A percentile compares a stretch with the other conserved stretches of the same genome.
phyloP scores from a whole-genome alignment of 768 basidiomycete genomes.

The Russula ochroleuca region DNA sequence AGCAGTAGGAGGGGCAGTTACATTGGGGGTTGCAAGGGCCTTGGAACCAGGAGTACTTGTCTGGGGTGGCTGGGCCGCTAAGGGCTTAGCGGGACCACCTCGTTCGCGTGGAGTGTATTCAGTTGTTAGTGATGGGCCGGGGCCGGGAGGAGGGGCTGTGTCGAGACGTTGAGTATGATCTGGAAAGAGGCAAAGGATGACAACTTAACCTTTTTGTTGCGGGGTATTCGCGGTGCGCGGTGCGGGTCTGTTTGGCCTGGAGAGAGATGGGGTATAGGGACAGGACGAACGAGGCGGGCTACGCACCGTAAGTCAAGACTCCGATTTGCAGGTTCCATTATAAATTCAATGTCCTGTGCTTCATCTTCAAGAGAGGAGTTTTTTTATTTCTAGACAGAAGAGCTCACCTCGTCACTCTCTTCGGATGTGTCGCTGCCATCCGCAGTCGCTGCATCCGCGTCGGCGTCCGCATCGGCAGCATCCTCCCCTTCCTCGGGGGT shows the following conservation, averaged over 20 bases:
- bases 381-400: constrained; percentile 42
- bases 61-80: constrained; percentile 31
- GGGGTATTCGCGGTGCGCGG: constrained; percentile 34
- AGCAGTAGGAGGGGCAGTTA: constrained; percentile 18
- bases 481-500: constrained; percentile 11
- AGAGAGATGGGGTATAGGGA: constrained; percentile 2
- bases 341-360: constrained; percentile 79
- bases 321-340: constrained; percentile 73
- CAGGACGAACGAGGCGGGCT: constrained; percentile 5
- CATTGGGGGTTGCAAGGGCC: constrained; percentile 24
- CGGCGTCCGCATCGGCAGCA: constrained; percentile 26
- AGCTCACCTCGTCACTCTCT: constrained; percentile 40
- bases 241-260: constrained; percentile 38
- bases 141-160: constrained; percentile 48
- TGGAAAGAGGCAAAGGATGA: neutral
- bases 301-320: constrained; percentile 71
- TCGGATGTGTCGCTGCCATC: constrained; percentile 42
- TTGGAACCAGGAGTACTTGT: constrained; percentile 19
- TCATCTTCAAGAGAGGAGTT: neutral
- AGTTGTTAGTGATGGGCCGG: constrained; percentile 67
- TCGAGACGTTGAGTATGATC: constrained; percentile 17
- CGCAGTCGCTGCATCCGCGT: constrained; percentile 35
- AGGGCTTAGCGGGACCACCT: constrained; percentile 42
- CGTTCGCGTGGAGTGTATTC: constrained; percentile 77
- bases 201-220: constrained; percentile 32